Conservation (phyloP, 306 rosid species). For the Corylus avellana region DNA sequence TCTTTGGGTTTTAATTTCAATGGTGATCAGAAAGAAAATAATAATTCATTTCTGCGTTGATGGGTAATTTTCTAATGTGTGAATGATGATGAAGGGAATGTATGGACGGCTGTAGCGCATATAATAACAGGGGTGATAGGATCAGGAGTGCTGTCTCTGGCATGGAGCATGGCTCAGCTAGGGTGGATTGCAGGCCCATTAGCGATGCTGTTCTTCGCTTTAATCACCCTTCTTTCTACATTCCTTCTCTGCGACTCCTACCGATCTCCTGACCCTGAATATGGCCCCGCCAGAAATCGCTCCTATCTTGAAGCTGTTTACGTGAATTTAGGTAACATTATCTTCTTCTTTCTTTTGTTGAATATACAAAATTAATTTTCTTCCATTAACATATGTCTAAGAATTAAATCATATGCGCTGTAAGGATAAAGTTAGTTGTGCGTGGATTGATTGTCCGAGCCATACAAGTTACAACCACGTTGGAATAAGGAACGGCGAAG, state of each 20-base stretch:
- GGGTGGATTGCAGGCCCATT: constrained; percentile 65
- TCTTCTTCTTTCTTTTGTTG: too few species aligned
- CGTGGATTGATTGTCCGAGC: too few species aligned
- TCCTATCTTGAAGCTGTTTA: constrained; percentile 51
- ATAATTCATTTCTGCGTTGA: too few species aligned
- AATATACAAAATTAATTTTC: too few species aligned
- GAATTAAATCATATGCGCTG: too few species aligned
- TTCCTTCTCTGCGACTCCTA: constrained; percentile 48
- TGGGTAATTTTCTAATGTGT: too few species aligned
- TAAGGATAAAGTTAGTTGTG: too few species aligned
- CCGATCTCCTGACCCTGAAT: constrained; percentile 54
- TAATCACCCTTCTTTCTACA: constrained; percentile 42
- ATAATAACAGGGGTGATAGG: constrained; percentile 65
- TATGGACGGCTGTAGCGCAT: constrained; percentile 65
- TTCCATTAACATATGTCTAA: too few species aligned
- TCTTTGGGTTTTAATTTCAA: too few species aligned
- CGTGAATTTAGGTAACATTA: constrained; percentile 34
- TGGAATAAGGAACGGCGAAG: too few species aligned
- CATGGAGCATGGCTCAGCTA: constrained; percentile 63
- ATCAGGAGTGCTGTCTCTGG: constrained; percentile 53
- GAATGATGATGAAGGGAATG: constrained; percentile 34
- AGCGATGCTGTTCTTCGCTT: constrained; percentile 40
- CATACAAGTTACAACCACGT: too few species aligned
- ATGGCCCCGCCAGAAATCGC: constrained; percentile 44
- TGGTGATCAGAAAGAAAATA: too few species aligned